Evolutionary conservation across 2,329 filamentous ascomycete species (phyloP).

Genomic region (Nannizziopsis arthrosporioides): DNA sequence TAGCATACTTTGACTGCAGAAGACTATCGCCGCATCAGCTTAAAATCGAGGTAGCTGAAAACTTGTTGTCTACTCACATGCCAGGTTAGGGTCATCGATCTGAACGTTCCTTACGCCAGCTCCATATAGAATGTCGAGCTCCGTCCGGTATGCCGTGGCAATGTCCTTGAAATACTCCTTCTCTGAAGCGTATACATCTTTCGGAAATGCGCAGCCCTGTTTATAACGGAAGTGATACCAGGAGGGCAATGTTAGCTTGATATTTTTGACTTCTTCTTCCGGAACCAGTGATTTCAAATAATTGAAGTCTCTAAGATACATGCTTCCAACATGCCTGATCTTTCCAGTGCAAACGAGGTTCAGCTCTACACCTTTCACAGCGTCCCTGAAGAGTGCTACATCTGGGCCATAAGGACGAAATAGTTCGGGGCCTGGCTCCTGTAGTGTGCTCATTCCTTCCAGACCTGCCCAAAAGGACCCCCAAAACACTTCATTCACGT

Average conservation of each 20-base stretch:
- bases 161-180: conserved; percentile 55
- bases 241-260: conserved; percentile 57
- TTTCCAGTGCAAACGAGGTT: conserved; percentile 48
- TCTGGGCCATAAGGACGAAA: conserved; percentile 51
- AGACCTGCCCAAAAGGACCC: conserved; percentile 45
- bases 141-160: conserved; percentile 53
- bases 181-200: conserved; percentile 45
- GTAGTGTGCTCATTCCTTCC: conserved; percentile 44
- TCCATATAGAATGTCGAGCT: conserved; percentile 50
- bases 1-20: conserved; percentile 62
- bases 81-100: conserved; percentile 56
- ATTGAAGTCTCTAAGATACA: conserved; percentile 48
- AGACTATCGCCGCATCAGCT: conserved; percentile 40
- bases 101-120: conserved; percentile 55
- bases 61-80: conserved; percentile 45
- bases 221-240: conserved; percentile 58
- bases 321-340: conserved; percentile 46
- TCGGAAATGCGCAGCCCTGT: conserved; percentile 45
- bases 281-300: conserved; percentile 49
- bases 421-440: conserved; percentile 38
- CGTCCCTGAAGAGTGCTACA: conserved; percentile 50
- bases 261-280: conserved; percentile 49
- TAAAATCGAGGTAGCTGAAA: neutral
- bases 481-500: conserved; percentile 41
- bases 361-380: conserved; percentile 44